A percentile compares a stretch with the other conserved stretches of the same genome.
Evolutionary conservation across 371 early-diverging fungal genomes (phyloP).

Genomic region (Paraphysoderma sedebokerense): DNA sequence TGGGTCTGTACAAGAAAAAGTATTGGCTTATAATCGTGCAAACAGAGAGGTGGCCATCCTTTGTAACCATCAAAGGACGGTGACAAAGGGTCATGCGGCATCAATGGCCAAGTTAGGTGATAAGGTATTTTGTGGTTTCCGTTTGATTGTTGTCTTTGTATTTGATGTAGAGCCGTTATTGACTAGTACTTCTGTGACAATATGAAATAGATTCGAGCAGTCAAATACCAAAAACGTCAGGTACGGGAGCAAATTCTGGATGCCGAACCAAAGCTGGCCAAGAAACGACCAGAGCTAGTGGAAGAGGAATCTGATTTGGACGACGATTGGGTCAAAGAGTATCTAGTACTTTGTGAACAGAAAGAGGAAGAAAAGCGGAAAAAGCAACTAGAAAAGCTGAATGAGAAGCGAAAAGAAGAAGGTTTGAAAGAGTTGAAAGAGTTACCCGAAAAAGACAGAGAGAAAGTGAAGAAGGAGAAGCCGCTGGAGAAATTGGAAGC

Average conservation of each 20-base stretch:
- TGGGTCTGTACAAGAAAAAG: conserved; percentile 64
- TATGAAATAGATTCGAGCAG: conserved; percentile 37
- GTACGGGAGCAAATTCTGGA: conserved; percentile 42
- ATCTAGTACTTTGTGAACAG: conserved; percentile 29
- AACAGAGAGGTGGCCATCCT: conserved; percentile 91
- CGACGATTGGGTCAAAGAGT: conserved; percentile 51
- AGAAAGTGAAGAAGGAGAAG: conserved; percentile 24
- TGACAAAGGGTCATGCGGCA: conserved; percentile 56
- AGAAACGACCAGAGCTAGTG: conserved; percentile 39
- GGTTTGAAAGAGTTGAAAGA: conserved; percentile 27
- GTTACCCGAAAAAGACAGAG: conserved; percentile 30
- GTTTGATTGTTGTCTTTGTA: not conserved
- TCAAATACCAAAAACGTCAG: conserved; percentile 67
- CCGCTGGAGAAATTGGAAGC: conserved; percentile 42
- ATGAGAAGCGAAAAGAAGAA: conserved; percentile 18
- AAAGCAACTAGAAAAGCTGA: conserved; percentile 49
- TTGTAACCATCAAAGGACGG: conserved; percentile 91
- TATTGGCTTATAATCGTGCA: conserved; percentile 87
- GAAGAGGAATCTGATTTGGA: conserved; percentile 61
- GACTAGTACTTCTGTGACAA: not conserved
- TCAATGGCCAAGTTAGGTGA: conserved; percentile 66
- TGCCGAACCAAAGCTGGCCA: conserved; percentile 53
- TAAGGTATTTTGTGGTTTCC: conserved; percentile 24
- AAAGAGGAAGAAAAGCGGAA: conserved; percentile 36
- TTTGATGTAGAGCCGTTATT: not conserved